Evolutionary conservation across 148 eudicot species (phyloP), one percentile per base, ranked within the genome.

Genomic region (Euryodendron excelsum): DNA sequence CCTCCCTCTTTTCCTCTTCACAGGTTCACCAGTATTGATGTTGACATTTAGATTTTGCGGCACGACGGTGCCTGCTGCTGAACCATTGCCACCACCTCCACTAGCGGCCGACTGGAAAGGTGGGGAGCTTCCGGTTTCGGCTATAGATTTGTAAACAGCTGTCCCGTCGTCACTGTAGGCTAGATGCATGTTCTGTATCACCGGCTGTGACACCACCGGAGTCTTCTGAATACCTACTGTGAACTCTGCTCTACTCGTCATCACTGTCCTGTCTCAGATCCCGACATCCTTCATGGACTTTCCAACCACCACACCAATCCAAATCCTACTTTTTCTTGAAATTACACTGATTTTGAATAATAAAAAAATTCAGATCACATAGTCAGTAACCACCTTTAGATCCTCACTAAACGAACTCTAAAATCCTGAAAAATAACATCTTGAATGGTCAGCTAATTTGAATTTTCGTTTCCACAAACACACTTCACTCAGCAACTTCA

Each of bases 1-100:
- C 79, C 91, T 80, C 48, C 91, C 91, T 66, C 91, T 88, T 69
- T 86, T 89, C 72, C 79, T 78, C 75, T 84, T 86, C 80, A 77
- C 47, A 9, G 70, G 72, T 84, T 86, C 79, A 77, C 48, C 10
- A 63, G 21, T 58, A 9, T 59, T 69, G 68, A 41, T 56, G 64
- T 74, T 77, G 72, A 73, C 70, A 65, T 75, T 71, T 31, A 81
- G 34, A 52, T 39, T 75, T 50, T 74, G 79, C 14, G 72, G 67
- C 27, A 64, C n/a, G n/a, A n/a, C n/a, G n/a, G n/a, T n/a, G n/a
- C n/a, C 65, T 14, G 75, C 58, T 3, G 62, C 25, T 30, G 39
- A 64, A 41, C 25, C 63, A 20, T 30, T 74, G 34, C 74, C 55
- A 25, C 78, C 67, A 28, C 37, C 68, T 14, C 65, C 31, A 30